Conservation (phyloP, 208 protist genomes). For the Acanthamoeba triangularis region DNA sequence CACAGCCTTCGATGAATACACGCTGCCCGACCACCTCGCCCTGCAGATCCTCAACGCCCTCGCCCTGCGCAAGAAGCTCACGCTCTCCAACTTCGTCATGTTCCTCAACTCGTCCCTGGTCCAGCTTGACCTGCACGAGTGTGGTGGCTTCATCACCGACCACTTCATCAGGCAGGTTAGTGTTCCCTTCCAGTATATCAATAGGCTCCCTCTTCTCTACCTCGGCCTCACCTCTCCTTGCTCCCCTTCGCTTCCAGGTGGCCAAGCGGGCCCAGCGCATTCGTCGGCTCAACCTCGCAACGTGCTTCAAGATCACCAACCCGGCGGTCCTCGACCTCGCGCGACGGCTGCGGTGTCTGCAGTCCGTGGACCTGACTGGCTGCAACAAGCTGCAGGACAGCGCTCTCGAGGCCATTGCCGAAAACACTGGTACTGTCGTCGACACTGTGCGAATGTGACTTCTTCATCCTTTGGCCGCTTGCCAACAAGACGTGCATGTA, state of each 20-base stretch:
- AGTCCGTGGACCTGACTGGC: conserved; percentile 49
- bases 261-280: background rate
- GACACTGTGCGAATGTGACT: background rate
- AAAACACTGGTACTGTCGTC: background rate
- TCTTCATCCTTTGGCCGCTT: background rate
- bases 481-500: background rate
- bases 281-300: background rate
- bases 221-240: too few relatives aligned
- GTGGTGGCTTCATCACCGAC: conserved; percentile 40
- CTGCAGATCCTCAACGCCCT: conserved; percentile 50
- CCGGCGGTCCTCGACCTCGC: conserved; percentile 13
- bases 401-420: conserved; percentile 10
- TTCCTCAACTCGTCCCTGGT: conserved; percentile 67
- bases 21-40: conserved; percentile 54
- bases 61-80: conserved; percentile 26
- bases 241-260: background rate
- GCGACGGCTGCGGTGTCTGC: background rate
- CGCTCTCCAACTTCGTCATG: conserved; percentile 40
- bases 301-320: conserved; percentile 67
- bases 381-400: conserved; percentile 69
- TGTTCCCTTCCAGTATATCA: background rate
- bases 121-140: conserved; percentile 48
- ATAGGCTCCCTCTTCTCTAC: too few relatives aligned
- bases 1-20: conserved; percentile 40
- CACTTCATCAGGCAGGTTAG: conserved; percentile 25